Evolutionary conservation across 306 rosid species (phyloP), one percentile per base, ranked within the genome.

Genomic region (Coriaria nepalensis): DNA sequence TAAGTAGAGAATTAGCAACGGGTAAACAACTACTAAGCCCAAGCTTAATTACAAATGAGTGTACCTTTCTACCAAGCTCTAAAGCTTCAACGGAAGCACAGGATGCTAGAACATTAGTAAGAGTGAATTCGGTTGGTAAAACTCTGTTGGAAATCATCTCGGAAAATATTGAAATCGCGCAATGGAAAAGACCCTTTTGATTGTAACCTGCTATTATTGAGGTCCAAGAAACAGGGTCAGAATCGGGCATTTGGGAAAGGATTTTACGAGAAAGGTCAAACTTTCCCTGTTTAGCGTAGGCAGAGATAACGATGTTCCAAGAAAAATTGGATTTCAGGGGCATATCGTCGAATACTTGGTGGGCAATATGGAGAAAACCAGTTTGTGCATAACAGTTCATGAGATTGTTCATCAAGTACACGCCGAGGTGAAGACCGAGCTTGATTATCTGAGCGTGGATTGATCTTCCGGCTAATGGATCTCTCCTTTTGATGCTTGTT

Each of bases 151-250:
- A 67, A 53, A 88, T 55, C 93, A 88, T 81, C 52, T 40, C 43
- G 1, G 69, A 67, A 61, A 88, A 88, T 75, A 63, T 56, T 49
- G 37, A 40, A 45, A 81, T 64, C 5, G 86, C 80, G 9, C 40
- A 55, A 9, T 57, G 39, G 47, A 72, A 83, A 39, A 29, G 68
- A 44, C 86, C 93, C 70, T 60, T 59, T 39, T 65, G 83, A 65
- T 83, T 78, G 40, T 78, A 88, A 8, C 82, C 83, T 53, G 68
- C 93, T 2, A 83, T 83, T 69, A 83, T 69, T 0, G 77, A 57
- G 47, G 86, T 88, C 96, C 93, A 88, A 0, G 96, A 83, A 33
- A 88, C 97, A 4, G 90, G 76, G 55, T 88, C 95, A 2, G 69
- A 92, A 7, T 81, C 64, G 2, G 95, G 90, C 70, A 84, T 84